Base-by-base conservation (phyloP, 164 flowering plant genomes). In the Sextonia rubra region DNA sequence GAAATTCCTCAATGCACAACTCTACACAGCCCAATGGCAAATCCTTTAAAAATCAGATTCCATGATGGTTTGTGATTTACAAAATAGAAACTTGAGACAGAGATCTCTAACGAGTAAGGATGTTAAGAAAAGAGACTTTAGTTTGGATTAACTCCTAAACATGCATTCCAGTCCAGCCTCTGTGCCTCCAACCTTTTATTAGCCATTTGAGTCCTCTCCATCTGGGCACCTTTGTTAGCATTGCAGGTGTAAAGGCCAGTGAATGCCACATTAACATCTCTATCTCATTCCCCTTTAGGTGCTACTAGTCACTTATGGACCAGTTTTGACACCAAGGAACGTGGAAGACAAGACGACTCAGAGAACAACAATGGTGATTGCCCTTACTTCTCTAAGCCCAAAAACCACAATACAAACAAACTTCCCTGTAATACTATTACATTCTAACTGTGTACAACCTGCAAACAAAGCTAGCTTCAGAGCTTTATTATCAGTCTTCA, bases 91-190 rank as follows among this genome's bases (percentile, higher is more conserved):
- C 22, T 2, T n/a, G 66, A 1, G 18, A 44, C 60, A 3, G 56
- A 22, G 56, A 30, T 30, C 26, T 44, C 62, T 82, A 77, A 58
- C 60, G 61, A 63, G 83, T 86, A 37, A 86, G 73, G 68, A 88
- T 82, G 71, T 86, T 90, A 20, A 88, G 86, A 37, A 90, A 85
- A 4, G 81, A 80, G 73, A 88, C 91, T 74, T 90, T 82, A 5
- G 89, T 84, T 52, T 82, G 82, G 64, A 90, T 84, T 77, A 88
- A 77, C 86, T 83, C 75, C 87, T 84, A 26, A 82, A 86, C 25
- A 82, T 78, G 71, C 83, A 73, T 61, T 86, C 86, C 22, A 87
- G 24, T 79, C 87, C 88, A 23, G 32, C 78, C 47, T 83, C 91
- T 74, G 84, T 14, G 79, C 86, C 70, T 83, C 90, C 82, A 88